Evolutionary conservation across 2,329 filamentous ascomycete species (phyloP), one percentile per base, ranked within the genome.

Genomic region (Macrophomina tecta): DNA sequence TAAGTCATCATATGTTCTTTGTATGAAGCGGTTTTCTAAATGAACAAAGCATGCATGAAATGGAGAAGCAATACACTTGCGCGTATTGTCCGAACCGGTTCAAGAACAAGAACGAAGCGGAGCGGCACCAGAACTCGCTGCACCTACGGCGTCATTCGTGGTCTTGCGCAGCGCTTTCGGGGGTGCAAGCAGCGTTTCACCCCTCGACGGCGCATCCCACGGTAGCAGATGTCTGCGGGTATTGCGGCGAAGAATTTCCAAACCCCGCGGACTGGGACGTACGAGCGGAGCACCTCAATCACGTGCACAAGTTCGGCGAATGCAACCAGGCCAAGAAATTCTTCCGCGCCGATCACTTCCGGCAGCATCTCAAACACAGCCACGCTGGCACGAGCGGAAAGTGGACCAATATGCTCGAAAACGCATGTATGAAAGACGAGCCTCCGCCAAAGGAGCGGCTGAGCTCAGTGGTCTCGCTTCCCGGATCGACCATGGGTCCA

Each of bases 241-340:
- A 97, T 79, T 99, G 95, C 78, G 95, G 95, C 63, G 90, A 96
- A 68, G 94, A 98, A 72, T 99, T 98, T 71, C 79, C 89, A 28
- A 97, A 92, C 48, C 90, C 94, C 5, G 87, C 92, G 64, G 91
- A 98, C 75, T 97, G 94, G 94, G 91, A 97, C 63, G 85, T 88
- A 69, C 89, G 95, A 67, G 89, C 94, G 64, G 90, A 91, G 66
- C 95, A 99, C 81, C 82, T 99, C 64, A 94, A 93, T 75, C 90
- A 92, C 73, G 87, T 93, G 70, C 95, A 99, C 83, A 99, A 99
- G 77, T 99, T 97, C 77, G 89, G 93, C 69, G 95, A 98, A 81
- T 99, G 95, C 86, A 99, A 99, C 78, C 93, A 95, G 74, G 91
- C 91, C 72, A 99, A 99, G 84, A 98, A 98, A 78, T 99, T 99